Conservation (phyloP, 2,329 filamentous ascomycete species). For the Trichophyton simii region DNA sequence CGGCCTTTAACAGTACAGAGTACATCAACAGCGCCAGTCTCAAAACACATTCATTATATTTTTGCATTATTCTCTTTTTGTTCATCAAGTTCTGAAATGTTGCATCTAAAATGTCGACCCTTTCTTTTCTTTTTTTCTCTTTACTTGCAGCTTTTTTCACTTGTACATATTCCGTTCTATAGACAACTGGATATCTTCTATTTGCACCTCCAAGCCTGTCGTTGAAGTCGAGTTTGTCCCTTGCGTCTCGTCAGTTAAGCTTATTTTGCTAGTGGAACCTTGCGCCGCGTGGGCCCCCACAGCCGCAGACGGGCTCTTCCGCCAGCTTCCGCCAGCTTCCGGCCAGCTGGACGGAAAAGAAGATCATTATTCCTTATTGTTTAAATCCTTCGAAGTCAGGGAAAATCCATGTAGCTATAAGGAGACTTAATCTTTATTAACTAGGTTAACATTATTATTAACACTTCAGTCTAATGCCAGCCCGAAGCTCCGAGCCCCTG, state of each 20-base stretch:
- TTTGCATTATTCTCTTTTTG: background rate
- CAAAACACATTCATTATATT: background rate
- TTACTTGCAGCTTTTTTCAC: background rate
- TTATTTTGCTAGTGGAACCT: constrained; percentile 2
- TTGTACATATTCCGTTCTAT: background rate
- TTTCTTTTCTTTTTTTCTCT: background rate
- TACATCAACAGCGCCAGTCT: too few species aligned
- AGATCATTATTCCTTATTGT: too few species aligned
- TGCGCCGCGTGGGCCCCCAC: background rate
- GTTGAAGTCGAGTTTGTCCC: background rate
- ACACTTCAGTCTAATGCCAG: constrained; percentile 73
- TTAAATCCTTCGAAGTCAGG: background rate
- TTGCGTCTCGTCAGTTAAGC: background rate
- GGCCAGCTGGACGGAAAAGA: background rate
- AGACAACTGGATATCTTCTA: background rate
- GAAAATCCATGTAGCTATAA: background rate
- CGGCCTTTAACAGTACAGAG: too few species aligned
- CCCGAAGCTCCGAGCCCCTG: constrained; percentile 68
- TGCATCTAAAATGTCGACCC: background rate
- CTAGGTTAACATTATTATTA: constrained; percentile 26
- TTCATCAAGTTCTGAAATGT: background rate
- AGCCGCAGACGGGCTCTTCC: background rate
- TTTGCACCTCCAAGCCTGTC: background rate
- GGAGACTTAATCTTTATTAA: background rate
- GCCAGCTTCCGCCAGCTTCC: constrained; percentile 1